Evolutionary conservation across 441 rosid species (phyloP), one percentile per base, ranked within the genome.

Genomic region (Mallotus repandus): DNA sequence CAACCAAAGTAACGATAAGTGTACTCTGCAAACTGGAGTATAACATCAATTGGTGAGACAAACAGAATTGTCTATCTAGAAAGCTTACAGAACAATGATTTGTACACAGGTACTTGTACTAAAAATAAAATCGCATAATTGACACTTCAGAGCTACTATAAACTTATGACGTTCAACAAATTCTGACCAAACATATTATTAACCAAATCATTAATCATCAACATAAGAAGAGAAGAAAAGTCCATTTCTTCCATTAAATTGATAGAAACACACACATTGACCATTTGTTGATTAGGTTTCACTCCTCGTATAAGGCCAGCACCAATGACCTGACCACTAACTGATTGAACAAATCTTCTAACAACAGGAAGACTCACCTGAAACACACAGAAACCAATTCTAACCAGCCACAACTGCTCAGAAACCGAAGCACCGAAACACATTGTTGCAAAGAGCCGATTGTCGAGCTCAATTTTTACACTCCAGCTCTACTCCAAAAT

Each of bases 351-450:
- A 87, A 96, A 96, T 84, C 98, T 89, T 84, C 99, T 90, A 66
- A 91, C 99, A 68, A 96, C 99, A 41, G 97, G 98, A 77, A 96
- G 97, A 66, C 99, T 96, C 75, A 93, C 99, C 99, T 96, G 82
- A 79, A 64, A 84, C 79, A 60, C 66, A 84, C 80, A 60, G 83
- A 52, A 79, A 53, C 3, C 61, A 80, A 65, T 58, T n/a, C n/a
- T n/a, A n/a, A n/a, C n/a, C n/a, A n/a, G n/a, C n/a, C n/a, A n/a
- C n/a, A n/a, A n/a, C n/a, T n/a, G n/a, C n/a, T n/a, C n/a, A n/a
- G n/a, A n/a, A n/a, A n/a, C n/a, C n/a, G n/a, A n/a, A n/a, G n/a
- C n/a, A n/a, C n/a, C n/a, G n/a, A n/a, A n/a, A n/a, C n/a, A n/a
- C n/a, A n/a, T n/a, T n/a, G n/a, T n/a, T n/a, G n/a, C n/a, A n/a